Percentiles rank a stretch among this genome's conserved stretches.
Evolutionary conservation across 169 alveolate genomes (phyloP).

Genomic region (Theileria luwenshuni): DNA sequence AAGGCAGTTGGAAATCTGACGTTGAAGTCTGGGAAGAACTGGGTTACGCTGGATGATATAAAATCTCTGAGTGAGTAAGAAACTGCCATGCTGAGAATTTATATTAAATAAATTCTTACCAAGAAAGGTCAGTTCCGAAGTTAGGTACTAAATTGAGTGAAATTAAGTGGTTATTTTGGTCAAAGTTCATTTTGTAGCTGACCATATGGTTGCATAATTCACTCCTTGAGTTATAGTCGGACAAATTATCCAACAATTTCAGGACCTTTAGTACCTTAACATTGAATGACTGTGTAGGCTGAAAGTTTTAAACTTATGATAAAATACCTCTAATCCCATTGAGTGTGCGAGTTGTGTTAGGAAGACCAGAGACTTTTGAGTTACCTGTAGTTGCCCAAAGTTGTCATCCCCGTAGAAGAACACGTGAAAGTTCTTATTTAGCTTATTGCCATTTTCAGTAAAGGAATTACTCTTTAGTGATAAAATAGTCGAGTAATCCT

Average conservation of each 20-base stretch:
- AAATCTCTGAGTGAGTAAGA: conserved; percentile 15
- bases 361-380: conserved; percentile 24
- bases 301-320: not conserved
- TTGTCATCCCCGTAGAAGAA: conserved; percentile 51
- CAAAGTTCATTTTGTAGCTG: conserved; percentile 47
- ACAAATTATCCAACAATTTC: conserved; percentile 28
- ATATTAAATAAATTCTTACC: conserved; percentile 1
- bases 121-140: conserved; percentile 53
- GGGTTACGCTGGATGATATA: conserved; percentile 4
- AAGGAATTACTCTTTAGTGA: not conserved
- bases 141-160: conserved; percentile 52
- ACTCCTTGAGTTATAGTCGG: conserved; percentile 28
- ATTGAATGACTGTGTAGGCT: conserved; percentile 40
- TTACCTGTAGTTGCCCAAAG: conserved; percentile 34
- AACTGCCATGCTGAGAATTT: conserved; percentile 18
- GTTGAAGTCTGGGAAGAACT: not conserved
- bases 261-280: conserved; percentile 17
- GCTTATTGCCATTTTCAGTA: too few relatives aligned
- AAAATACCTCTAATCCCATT: conserved; percentile 43
- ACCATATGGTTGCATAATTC: conserved; percentile 27
- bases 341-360: conserved; percentile 30
- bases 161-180: not conserved
- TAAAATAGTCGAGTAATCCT: not conserved
- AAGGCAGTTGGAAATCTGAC: conserved; percentile 33
- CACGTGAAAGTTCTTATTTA: conserved; percentile 39